These are phyloP conservation scores for Quercus lobata DNA, from an alignment of 331 rosid genomes.

Conservation along the genomic window DNA sequence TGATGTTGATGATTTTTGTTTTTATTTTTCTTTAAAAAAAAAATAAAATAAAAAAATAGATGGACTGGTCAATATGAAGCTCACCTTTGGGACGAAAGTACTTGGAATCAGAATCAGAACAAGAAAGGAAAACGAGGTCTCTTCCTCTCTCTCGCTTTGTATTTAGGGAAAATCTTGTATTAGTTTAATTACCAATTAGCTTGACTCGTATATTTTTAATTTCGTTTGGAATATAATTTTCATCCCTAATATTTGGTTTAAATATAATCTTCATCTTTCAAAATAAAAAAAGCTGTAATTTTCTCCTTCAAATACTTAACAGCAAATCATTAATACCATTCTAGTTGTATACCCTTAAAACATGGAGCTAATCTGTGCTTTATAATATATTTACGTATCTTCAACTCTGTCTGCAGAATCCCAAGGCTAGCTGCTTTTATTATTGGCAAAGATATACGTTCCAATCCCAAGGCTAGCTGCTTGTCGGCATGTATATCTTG, in stretches of 20 bases:
- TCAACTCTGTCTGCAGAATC: too few species aligned
- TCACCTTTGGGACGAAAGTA: constrained; percentile 97
- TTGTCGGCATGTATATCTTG: constrained; percentile 53
- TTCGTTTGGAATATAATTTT: too few species aligned
- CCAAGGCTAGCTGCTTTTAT: too few species aligned
- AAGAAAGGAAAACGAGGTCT: constrained; percentile 99
- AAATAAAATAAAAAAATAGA: constrained; percentile 80
- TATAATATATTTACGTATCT: too few species aligned
- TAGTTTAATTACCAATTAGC: neutral
- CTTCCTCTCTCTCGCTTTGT: neutral
- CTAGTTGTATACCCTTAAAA: too few species aligned
- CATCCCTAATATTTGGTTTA: too few species aligned
- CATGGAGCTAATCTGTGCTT: too few species aligned
- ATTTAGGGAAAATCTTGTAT: neutral
- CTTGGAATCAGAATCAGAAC: constrained; percentile 98
- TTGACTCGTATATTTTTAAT: neutral
- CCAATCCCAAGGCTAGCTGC: constrained; percentile 73
- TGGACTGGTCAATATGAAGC: constrained; percentile 99
- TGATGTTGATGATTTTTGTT: neutral
- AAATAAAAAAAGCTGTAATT: too few species aligned
- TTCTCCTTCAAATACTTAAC: too few species aligned
- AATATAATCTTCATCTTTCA: too few species aligned
- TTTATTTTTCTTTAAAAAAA: neutral
- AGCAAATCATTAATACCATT: too few species aligned
- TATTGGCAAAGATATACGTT: neutral